Evolutionary conservation across 2,329 filamentous ascomycete genomes (phyloP).

Genomic region (Emmonsia crescens): DNA sequence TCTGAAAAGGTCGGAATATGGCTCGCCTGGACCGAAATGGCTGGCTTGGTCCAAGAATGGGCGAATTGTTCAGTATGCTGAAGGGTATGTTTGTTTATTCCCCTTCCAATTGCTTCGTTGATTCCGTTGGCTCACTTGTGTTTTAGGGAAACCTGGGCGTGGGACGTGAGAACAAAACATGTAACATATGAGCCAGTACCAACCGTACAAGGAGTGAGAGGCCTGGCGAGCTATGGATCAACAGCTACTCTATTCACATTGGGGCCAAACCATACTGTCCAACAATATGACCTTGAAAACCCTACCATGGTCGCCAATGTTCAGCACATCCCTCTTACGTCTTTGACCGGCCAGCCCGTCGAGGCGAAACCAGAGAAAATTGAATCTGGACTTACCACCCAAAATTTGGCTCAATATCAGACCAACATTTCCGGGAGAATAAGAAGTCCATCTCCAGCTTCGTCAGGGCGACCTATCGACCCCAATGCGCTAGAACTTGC

Average conservation of each 20-base stretch:
- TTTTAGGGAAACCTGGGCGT: slow-evolving; percentile 72
- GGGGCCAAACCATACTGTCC: slow-evolving; percentile 75
- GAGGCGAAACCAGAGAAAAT: slow-evolving; percentile 32
- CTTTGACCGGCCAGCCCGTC: slow-evolving; percentile 67
- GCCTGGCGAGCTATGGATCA: slow-evolving; percentile 78
- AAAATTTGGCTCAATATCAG: slow-evolving; percentile 16
- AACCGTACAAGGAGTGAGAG: slow-evolving; percentile 68
- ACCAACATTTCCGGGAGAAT: slow-evolving; percentile 55
- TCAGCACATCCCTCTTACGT: slow-evolving; percentile 68
- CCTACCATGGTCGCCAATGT: slow-evolving; percentile 75
- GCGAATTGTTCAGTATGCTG: slow-evolving; percentile 81
- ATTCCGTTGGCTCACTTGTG: slow-evolving; percentile 2
- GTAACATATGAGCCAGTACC: slow-evolving; percentile 84
- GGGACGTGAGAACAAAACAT: slow-evolving; percentile 97
- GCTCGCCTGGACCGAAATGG: slow-evolving; percentile 73
- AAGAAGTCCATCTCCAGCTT: slow-evolving; percentile 49
- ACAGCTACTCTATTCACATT: slow-evolving; percentile 88
- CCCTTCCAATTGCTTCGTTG: slow-evolving; percentile 2
- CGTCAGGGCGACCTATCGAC: slow-evolving; percentile 63
- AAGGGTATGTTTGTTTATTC: slow-evolving; percentile 55
- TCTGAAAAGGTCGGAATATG: slow-evolving; percentile 67
- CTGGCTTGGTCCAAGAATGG: slow-evolving; percentile 98
- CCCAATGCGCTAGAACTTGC: slow-evolving; percentile 53
- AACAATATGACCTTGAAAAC: slow-evolving; percentile 90
- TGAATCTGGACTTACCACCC: slow-evolving; percentile 5